These are phyloP conservation scores for Alnus glutinosa DNA, from an alignment of 306 rosid species.

Conservation along the genomic window DNA sequence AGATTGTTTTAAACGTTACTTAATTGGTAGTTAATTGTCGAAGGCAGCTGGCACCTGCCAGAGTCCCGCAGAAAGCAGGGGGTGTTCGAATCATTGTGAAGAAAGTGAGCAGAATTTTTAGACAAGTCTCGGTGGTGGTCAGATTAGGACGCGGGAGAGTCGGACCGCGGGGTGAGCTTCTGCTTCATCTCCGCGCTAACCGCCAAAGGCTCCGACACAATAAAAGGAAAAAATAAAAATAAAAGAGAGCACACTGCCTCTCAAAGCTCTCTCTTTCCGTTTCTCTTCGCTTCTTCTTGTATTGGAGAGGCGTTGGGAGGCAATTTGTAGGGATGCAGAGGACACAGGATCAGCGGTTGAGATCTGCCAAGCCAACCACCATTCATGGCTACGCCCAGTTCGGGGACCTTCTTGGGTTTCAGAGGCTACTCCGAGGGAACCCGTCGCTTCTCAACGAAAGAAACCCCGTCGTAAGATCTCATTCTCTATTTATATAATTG, in stretches of 20 bases:
- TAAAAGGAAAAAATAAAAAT: background rate
- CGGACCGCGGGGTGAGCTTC: conserved; percentile 18
- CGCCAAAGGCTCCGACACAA: conserved; percentile 1
- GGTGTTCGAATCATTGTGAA: background rate
- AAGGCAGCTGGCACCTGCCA: background rate
- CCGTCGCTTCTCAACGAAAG: conserved; percentile 77
- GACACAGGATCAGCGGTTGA: conserved; percentile 63
- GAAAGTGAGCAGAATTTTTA: background rate
- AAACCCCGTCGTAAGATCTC: conserved; percentile 76
- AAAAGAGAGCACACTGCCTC: background rate
- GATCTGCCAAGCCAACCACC: conserved; percentile 71
- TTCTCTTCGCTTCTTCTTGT: conserved; percentile 7
- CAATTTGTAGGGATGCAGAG: conserved; percentile 47
- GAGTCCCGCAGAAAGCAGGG: background rate
- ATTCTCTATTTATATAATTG: background rate
- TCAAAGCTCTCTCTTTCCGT: conserved; percentile 11
- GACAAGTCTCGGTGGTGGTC: background rate
- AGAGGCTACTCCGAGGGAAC: conserved; percentile 69
- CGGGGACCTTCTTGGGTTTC: conserved; percentile 71
- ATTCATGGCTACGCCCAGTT: conserved; percentile 73
- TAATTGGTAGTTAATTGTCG: background rate
- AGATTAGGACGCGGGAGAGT: conserved; percentile 26
- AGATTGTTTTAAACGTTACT: too few relatives aligned
- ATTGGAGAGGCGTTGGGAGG: conserved; percentile 13
- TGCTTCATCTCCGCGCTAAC: background rate